Percentiles rank a stretch among this genome's conserved stretches.
Conservation (phyloP, 2,329 filamentous ascomycete genomes). For the Fusarium aywerte region DNA sequence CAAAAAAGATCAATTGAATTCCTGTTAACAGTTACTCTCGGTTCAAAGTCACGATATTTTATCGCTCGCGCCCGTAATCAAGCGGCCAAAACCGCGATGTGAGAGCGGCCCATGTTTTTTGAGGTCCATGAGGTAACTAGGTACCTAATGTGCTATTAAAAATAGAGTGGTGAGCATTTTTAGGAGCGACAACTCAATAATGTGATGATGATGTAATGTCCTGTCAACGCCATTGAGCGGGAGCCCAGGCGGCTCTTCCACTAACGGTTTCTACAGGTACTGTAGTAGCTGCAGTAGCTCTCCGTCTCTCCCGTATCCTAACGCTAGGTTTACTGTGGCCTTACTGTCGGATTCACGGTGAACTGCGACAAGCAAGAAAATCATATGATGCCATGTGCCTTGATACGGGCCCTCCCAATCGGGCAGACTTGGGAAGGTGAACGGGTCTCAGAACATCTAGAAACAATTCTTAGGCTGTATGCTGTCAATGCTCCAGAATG, state of each 20-base stretch:
- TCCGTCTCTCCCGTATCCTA: constrained; percentile 4
- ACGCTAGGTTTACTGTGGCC: background rate
- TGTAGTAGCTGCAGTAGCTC: constrained; percentile 21
- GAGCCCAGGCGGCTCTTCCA: constrained; percentile 35
- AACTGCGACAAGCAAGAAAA: constrained; percentile 22
- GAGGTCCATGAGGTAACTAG: background rate
- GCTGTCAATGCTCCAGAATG: constrained; percentile 1
- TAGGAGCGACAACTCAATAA: background rate
- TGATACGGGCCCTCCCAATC: constrained; percentile 38
- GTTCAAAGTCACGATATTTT: constrained; percentile 25
- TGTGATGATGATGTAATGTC: constrained; percentile 45
- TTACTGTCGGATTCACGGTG: background rate
- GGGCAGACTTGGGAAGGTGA: constrained; percentile 34
- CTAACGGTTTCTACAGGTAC: constrained; percentile 11
- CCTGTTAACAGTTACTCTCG: constrained; percentile 12
- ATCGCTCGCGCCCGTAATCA: constrained; percentile 28
- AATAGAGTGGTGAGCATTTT: background rate
- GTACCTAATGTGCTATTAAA: background rate
- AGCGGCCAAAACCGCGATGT: constrained; percentile 27
- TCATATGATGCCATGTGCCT: constrained; percentile 44
- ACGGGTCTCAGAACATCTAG: constrained; percentile 33
- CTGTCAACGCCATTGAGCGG: constrained; percentile 23
- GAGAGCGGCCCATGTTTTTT: background rate
- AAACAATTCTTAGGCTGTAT: constrained; percentile 18
- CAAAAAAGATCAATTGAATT: background rate